These are phyloP conservation scores for Trametes gibbosa DNA, from an alignment of 768 basidiomycete species.

Conservation along the genomic window DNA sequence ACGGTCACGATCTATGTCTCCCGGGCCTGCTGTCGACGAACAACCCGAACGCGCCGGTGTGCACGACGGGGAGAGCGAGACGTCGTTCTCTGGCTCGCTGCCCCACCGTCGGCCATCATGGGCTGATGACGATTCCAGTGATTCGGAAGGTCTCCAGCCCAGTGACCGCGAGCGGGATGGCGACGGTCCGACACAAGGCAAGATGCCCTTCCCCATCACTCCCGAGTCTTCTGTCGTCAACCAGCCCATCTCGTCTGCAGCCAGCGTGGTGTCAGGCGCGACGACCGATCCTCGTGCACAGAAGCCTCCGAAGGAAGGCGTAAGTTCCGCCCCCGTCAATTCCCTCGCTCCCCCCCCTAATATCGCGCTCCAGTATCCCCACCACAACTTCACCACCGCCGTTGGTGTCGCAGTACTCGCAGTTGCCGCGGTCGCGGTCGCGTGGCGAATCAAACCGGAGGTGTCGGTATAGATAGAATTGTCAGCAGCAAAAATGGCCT, in stretches of 20 bases:
- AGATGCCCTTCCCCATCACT: slow-evolving; percentile 27
- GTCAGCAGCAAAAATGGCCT: slow-evolving; percentile 10
- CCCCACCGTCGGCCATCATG: slow-evolving; percentile 27
- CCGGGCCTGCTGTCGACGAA: slow-evolving; percentile 16
- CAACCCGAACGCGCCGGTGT: slow-evolving; percentile 4
- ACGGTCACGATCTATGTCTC: slow-evolving; percentile 33
- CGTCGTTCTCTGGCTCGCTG: slow-evolving; percentile 9
- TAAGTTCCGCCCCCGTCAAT: slow-evolving; percentile 14
- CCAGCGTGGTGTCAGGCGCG: slow-evolving; percentile 15
- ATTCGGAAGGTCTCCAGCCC: slow-evolving; percentile 22
- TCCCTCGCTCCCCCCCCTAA: neutral
- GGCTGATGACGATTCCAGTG: slow-evolving; percentile 27
- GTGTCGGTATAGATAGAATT: slow-evolving; percentile 17
- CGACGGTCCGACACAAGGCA: slow-evolving; percentile 15
- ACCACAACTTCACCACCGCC: slow-evolving; percentile 43
- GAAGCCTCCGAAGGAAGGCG: slow-evolving; percentile 23
- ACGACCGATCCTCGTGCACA: slow-evolving; percentile 22
- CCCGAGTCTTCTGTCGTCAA: slow-evolving; percentile 30
- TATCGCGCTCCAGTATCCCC: slow-evolving; percentile 27
- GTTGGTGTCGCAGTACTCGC: slow-evolving; percentile 64
- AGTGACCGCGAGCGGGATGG: slow-evolving; percentile 13
- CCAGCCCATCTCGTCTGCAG: slow-evolving; percentile 24
- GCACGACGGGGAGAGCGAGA: slow-evolving; percentile 4
- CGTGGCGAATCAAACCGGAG: slow-evolving; percentile 64
- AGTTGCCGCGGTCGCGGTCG: slow-evolving; percentile 67